Conservation (phyloP, 345 rosid genomes). For the Sonneratia alba region DNA sequence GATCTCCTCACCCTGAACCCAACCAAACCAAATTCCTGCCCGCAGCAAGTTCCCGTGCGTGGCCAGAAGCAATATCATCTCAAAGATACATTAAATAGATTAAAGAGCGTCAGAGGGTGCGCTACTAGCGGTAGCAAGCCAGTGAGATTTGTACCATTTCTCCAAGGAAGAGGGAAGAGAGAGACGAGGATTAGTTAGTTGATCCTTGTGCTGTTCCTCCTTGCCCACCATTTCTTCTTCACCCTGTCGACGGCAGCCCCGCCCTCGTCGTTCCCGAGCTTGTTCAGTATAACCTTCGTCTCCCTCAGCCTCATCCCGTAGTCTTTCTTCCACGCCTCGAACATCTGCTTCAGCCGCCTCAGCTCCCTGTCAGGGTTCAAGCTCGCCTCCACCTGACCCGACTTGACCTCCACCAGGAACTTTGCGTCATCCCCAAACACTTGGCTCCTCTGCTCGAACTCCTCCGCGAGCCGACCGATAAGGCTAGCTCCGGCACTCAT, state of each 20-base stretch:
- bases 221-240: slow-evolving; percentile 97
- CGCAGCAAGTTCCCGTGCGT: background rate
- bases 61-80: slow-evolving; percentile 1
- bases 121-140: background rate
- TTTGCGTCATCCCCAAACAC: slow-evolving; percentile 94
- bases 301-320: slow-evolving; percentile 72
- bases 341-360: slow-evolving; percentile 83
- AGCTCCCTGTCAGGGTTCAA: slow-evolving; percentile 87
- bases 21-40: background rate
- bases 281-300: slow-evolving; percentile 72
- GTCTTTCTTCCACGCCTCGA: slow-evolving; percentile 97
- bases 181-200: slow-evolving; percentile 3
- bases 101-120: background rate
- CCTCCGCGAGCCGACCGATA: slow-evolving; percentile 82
- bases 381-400: slow-evolving; percentile 91
- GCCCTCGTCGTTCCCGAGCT: slow-evolving; percentile 74
- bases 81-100: background rate
- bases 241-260: slow-evolving; percentile 33
- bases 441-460: slow-evolving; percentile 90
- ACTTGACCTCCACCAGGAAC: slow-evolving; percentile 94
- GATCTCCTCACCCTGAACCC: background rate
- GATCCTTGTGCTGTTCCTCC: slow-evolving; percentile 78
- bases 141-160: background rate
- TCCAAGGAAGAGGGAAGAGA: background rate
- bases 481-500: slow-evolving; percentile 80